These are phyloP conservation scores for Aquanectria penicillioides DNA, from an alignment of 2,329 filamentous ascomycete genomes.

Conservation along the genomic window DNA sequence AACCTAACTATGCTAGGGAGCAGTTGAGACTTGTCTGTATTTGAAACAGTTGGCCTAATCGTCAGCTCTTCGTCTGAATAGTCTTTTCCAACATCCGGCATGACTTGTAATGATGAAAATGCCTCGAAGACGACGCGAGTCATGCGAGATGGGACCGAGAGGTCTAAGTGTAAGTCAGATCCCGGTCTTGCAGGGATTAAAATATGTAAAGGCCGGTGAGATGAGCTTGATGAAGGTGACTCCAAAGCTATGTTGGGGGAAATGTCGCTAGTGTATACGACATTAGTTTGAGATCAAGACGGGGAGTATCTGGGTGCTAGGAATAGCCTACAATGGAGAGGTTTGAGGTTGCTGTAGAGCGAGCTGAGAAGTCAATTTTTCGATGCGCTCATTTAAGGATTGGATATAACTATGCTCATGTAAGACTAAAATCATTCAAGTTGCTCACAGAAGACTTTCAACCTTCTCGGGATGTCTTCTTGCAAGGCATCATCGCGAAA, in stretches of 20 bases:
- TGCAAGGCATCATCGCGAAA: slow-evolving; percentile 7
- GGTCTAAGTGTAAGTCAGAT: background rate
- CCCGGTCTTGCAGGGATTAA: background rate
- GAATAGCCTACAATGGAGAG: background rate
- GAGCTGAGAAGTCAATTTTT: background rate
- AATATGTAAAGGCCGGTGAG: background rate
- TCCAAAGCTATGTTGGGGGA: background rate
- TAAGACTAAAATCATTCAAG: background rate
- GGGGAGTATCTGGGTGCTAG: no score
- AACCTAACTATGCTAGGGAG: background rate
- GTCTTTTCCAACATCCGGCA: background rate
- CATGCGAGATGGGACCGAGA: background rate
- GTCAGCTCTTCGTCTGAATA: background rate
- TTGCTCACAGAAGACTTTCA: background rate
- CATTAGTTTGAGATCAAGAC: background rate
- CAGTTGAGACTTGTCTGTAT: background rate
- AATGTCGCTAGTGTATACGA: background rate
- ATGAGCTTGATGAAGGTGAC: background rate
- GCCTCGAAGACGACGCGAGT: background rate
- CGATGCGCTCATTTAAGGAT: slow-evolving; percentile 1
- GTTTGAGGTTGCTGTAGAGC: background rate
- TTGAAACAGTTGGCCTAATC: background rate
- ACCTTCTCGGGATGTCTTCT: slow-evolving; percentile 5
- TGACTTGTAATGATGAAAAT: background rate
- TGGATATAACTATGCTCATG: background rate